A percentile compares a stretch with the other conserved stretches of the same genome.
Conservation (phyloP, 2,329 filamentous ascomycete species). For the Cryphonectria radicalis region DNA sequence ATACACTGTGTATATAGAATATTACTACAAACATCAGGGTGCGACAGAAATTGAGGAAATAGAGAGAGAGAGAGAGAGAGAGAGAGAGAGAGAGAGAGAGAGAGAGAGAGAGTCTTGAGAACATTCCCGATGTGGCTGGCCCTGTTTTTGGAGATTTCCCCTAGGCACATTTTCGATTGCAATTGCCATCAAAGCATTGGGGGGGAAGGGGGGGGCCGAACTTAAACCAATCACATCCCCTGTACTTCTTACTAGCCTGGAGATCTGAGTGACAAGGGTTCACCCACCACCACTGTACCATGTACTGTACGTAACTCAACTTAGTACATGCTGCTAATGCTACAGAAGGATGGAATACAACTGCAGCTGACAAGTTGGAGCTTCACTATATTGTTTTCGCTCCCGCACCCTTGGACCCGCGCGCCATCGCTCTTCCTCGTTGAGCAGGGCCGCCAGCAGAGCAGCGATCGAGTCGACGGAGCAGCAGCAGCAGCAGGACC, state of each 20-base stretch:
- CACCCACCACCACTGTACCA: not conserved
- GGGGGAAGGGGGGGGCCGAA: not conserved
- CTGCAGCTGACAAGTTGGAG: slow-evolving; percentile 27
- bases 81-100: not conserved
- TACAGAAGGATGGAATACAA: not conserved
- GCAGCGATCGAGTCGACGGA: slow-evolving; percentile 17
- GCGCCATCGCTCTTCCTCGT: slow-evolving; percentile 16
- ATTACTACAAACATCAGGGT: not conserved
- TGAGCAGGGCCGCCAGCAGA: slow-evolving; percentile 21
- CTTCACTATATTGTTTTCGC: slow-evolving; percentile 19
- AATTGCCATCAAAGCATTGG: not conserved
- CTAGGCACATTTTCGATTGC: not conserved
- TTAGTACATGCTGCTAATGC: not conserved
- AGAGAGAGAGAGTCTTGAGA: not conserved
- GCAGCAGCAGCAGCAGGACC: not conserved
- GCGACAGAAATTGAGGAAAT: not conserved
- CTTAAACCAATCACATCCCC: slow-evolving; percentile 16
- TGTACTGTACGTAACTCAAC: not conserved
- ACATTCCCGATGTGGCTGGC: not conserved
- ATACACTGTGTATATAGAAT: not conserved
- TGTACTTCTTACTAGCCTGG: not conserved
- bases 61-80: not conserved
- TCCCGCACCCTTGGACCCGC: slow-evolving; percentile 7
- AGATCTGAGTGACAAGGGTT: slow-evolving; percentile 12
- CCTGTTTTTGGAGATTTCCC: not conserved